Evolutionary conservation across 306 rosid genomes (phyloP), one percentile per base, ranked within the genome.

Genomic region (Vicia villosa): DNA sequence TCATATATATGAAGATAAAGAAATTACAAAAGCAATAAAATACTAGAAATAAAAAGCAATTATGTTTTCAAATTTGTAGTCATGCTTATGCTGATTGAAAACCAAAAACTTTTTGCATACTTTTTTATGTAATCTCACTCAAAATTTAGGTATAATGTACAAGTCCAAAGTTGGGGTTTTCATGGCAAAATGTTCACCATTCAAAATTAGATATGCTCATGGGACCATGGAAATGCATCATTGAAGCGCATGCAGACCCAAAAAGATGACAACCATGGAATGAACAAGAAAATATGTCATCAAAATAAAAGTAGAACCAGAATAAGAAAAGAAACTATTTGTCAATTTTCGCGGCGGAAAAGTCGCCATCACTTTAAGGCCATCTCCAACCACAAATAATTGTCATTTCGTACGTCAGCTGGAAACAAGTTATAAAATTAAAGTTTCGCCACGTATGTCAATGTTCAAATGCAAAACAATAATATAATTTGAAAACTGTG

Each of bases 251-350:
- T 69, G 58, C 20, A 68, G 49, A 37, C 15, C 38, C 7, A 68
- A 68, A 76, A 76, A 68, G 47, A 76, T 68, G 75, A 28, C 50
- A 57, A 68, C 38, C 58, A 24, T 50, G 60, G 75, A 76, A 76
- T 50, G 47, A 11, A 66, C 19, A 28, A 1, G 45, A 20, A 46
- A 47, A 14, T 1, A 13, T 5, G 15, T 10, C 3, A 45, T 45
- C 9, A 8, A 45, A 45, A n/a, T 21, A 40, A 10, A 54, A 40
- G 12, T 26, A 30, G 72, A 17, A 30, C 37, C 8, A 17, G 55
- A 2, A 17, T 16, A 47, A 47, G 22, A 47, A 46, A 46, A 11
- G n/a, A n/a, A n/a, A n/a, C n/a, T n/a, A n/a, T n/a, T n/a, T n/a
- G n/a, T n/a, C n/a, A n/a, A n/a, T n/a, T n/a, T n/a, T n/a, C n/a